Evolutionary conservation across 352 stramenopile genomes (phyloP).

Genomic region (Pelagophyceae sp.): DNA sequence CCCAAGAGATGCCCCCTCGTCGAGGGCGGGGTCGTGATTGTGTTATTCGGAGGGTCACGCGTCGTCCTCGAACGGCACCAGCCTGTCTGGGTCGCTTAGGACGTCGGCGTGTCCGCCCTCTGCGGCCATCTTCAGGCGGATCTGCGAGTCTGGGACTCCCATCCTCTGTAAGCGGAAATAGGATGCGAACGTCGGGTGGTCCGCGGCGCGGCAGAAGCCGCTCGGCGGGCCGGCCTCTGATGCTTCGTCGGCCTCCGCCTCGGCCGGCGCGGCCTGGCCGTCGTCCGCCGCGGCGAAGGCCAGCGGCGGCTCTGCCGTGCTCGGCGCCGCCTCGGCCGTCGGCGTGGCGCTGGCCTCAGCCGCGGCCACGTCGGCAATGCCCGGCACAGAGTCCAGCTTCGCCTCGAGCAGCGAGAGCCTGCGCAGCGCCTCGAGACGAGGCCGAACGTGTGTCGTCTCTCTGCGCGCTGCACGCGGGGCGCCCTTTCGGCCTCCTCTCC

Average conservation of each 20-base stretch:
- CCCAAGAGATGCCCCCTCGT: too few relatives aligned
- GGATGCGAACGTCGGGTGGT: constrained; percentile 11
- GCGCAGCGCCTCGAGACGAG: too few relatives aligned
- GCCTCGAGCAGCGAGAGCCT: constrained; percentile 67
- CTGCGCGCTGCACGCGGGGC: too few relatives aligned
- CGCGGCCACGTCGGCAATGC: constrained; percentile 22
- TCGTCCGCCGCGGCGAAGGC: neutral
- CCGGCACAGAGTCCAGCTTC: constrained; percentile 67
- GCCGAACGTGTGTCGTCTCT: too few relatives aligned
- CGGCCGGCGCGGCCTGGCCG: neutral
- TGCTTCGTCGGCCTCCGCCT: neutral
- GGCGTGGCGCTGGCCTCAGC: neutral
- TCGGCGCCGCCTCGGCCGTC: neutral
- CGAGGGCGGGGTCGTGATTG: too few relatives aligned
- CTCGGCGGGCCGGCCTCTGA: neutral
- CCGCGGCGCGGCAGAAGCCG: neutral
- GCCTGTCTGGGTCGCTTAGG: neutral
- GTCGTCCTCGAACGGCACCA: too few relatives aligned
- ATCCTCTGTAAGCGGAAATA: constrained; percentile 20
- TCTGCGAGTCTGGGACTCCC: constrained; percentile 21
- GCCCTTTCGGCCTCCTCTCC: too few relatives aligned
- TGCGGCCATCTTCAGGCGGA: constrained; percentile 20
- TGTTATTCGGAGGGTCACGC: too few relatives aligned
- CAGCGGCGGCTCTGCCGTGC: neutral
- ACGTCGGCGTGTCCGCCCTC: constrained; percentile 13